A percentile compares a stretch with the other conserved stretches of the same genome.
Evolutionary conservation across 352 stramenopile species (phyloP).

Genomic region (Phytophthora parvispora): DNA sequence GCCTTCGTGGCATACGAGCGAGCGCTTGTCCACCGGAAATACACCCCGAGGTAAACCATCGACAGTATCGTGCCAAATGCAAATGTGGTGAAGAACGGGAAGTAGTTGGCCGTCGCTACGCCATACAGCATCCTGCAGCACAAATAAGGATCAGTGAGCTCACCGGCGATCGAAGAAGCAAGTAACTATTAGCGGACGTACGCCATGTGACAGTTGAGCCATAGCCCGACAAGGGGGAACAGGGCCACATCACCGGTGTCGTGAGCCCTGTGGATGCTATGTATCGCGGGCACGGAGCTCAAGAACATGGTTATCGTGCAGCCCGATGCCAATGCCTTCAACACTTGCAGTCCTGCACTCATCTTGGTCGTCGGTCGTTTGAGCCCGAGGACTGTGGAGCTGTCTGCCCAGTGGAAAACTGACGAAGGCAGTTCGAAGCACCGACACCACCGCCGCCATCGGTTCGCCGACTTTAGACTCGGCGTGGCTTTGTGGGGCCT

Average conservation of each 20-base stretch:
- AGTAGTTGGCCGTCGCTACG: conserved; percentile 35
- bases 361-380: too few relatives aligned
- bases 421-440: background rate
- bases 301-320: conserved; percentile 32
- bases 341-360: background rate
- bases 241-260: conserved; percentile 42
- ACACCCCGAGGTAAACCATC: conserved; percentile 42
- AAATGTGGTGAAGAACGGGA: conserved; percentile 37
- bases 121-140: conserved; percentile 44
- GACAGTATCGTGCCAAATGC: conserved; percentile 36
- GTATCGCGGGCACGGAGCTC: conserved; percentile 43
- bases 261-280: conserved; percentile 43
- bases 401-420: background rate
- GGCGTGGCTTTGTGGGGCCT: background rate
- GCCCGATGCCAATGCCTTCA: conserved; percentile 1
- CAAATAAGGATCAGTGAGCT: background rate
- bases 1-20: conserved; percentile 15
- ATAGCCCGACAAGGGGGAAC: conserved; percentile 49
- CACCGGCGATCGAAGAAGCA: too few relatives aligned
- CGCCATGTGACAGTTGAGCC: conserved; percentile 48
- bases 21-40: conserved; percentile 36
- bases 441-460: background rate
- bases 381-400: too few relatives aligned
- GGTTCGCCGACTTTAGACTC: background rate
- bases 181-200: conserved; percentile 13